phyloP scores from a whole-genome alignment of 2,329 filamentous ascomycete genomes.

The Neofusicoccum sp. region DNA sequence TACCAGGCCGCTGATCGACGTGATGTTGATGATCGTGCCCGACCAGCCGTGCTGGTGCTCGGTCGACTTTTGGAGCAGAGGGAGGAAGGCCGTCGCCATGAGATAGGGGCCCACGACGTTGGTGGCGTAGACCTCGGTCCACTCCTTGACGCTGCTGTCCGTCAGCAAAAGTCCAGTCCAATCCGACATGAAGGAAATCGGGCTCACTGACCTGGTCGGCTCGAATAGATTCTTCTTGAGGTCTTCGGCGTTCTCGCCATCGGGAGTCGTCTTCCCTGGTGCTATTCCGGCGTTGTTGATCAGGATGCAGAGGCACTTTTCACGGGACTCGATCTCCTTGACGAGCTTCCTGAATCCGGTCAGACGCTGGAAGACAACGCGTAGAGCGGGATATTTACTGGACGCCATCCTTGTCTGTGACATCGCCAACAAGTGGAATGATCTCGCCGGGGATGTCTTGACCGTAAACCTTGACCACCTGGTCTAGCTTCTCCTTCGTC shows the following conservation, averaged over 20 bases:
- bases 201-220: constrained; percentile 33
- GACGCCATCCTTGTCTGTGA: constrained; percentile 48
- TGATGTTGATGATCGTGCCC: constrained; percentile 50
- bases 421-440: constrained; percentile 49
- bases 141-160: constrained; percentile 44
- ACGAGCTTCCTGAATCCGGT: constrained; percentile 34
- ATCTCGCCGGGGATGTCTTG: constrained; percentile 50
- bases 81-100: constrained; percentile 51
- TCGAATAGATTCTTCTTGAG: constrained; percentile 50
- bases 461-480: constrained; percentile 47
- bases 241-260: constrained; percentile 47
- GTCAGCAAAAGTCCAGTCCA: not conserved
- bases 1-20: constrained; percentile 49
- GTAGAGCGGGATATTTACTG: constrained; percentile 27
- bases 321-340: constrained; percentile 46
- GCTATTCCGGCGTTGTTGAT: constrained; percentile 54
- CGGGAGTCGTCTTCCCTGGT: constrained; percentile 38
- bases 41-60: constrained; percentile 47
- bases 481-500: constrained; percentile 51
- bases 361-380: constrained; percentile 9
- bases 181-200: not conserved
- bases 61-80: constrained; percentile 48
- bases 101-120: constrained; percentile 54
- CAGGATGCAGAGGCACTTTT: constrained; percentile 49
- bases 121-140: constrained; percentile 49